Evolutionary conservation across 192 early-diverging fungal genomes (phyloP), one percentile per base, ranked within the genome.

Genomic region (Lobosporangium transversale): DNA sequence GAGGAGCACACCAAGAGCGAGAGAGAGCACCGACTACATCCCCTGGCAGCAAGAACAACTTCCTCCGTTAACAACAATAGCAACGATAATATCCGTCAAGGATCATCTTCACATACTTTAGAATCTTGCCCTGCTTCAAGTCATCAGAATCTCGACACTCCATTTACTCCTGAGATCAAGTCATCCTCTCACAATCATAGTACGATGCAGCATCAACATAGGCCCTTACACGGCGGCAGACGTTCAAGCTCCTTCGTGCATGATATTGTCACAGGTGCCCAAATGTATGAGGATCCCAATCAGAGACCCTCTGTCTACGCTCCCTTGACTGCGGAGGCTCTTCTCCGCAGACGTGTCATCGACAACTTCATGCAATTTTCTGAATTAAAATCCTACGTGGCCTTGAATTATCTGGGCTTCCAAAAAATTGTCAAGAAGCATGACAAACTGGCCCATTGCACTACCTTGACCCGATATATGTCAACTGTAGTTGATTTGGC

Each of bases 391-490:
- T 91, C 91, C 12, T 97, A 91, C 58, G 88, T 91, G 21, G 89
- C 93, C 42, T 85, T 95, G 49, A 95, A 97, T 85, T 86, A 87
- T 56, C 91, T 89, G 9, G 95, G 94, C 26, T 95, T 97, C 78
- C 79, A 85, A 81, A 97, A 97, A 81, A 94, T 95, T 74, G 80
- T 95, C 29, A 97, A 97, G 81, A 97, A 97, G 84, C 94, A 92
- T 71, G 95, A 97, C 82, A 97, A 97, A 74, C 89, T 97, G 5
- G 90, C 91, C 11, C 81, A 84, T 8, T 86, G 83, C 37, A 58
- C 65, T 11, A 74, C 82, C 5, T 66, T 78, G 32, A 21, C 58
- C 18, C 53, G 59, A 12, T 85, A 85, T 54, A 68, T 85, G 49
- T 66, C 71, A 26, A 79, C 80, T 49, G 78, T 81, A 40, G 88